Evolutionary conservation across 164 flowering plant species (phyloP).

Genomic region (Stephania yunnanensis): DNA sequence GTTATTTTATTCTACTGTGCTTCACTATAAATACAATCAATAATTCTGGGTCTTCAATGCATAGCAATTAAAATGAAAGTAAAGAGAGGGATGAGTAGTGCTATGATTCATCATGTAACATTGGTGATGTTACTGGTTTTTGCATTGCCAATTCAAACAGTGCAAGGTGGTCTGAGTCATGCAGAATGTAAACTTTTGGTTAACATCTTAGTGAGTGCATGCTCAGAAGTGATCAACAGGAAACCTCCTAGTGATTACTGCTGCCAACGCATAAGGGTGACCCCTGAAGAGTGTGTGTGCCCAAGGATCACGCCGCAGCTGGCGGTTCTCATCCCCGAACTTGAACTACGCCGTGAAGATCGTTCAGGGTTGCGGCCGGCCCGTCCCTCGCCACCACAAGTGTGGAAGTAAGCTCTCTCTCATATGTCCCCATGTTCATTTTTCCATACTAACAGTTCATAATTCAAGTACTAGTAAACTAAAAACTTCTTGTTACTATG

Average conservation of each 20-base stretch:
- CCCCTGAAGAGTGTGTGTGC: conserved; percentile 28
- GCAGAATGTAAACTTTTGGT: conserved; percentile 22
- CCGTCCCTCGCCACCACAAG: conserved; percentile 35
- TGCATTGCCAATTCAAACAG: background rate
- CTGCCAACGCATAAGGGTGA: conserved; percentile 22
- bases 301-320: conserved; percentile 24
- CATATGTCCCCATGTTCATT: no score
- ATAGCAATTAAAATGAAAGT: background rate
- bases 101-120: background rate
- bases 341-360: conserved; percentile 17
- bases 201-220: conserved; percentile 10
- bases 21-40: background rate
- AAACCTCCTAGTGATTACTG: conserved; percentile 22
- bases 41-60: background rate
- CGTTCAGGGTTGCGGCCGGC: conserved; percentile 29
- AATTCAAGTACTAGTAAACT: background rate
- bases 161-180: conserved; percentile 6
- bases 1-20: background rate
- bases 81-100: background rate
- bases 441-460: no score
- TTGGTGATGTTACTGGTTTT: conserved; percentile 7
- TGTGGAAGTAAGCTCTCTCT: conserved; percentile 27
- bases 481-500: background rate
- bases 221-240: conserved; percentile 19
- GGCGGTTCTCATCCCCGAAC: conserved; percentile 19